phyloP scores from a whole-genome alignment of 345 rosid species.

The Brassica rapa region DNA sequence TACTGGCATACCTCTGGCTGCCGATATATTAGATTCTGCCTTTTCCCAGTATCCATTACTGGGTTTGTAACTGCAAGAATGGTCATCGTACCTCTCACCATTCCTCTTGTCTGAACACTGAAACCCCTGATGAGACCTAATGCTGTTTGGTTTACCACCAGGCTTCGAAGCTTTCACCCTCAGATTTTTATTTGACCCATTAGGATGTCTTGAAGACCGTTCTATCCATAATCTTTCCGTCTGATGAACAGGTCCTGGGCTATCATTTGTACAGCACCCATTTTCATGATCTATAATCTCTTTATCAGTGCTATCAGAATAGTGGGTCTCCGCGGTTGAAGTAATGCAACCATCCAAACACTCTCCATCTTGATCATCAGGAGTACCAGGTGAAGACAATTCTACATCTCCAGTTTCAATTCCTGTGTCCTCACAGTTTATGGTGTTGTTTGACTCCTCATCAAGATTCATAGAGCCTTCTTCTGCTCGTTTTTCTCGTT shows the following conservation, averaged over 20 bases:
- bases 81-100: constrained; percentile 59
- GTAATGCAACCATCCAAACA: constrained; percentile 42
- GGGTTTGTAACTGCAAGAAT: constrained; percentile 69
- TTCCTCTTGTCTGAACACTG: constrained; percentile 48
- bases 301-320: constrained; percentile 44
- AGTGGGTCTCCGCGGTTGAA: constrained; percentile 46
- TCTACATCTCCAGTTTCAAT: constrained; percentile 50
- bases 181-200: constrained; percentile 49
- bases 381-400: constrained; percentile 56
- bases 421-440: constrained; percentile 45
- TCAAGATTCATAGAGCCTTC: constrained; percentile 46
- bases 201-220: constrained; percentile 44
- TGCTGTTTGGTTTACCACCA: constrained; percentile 47
- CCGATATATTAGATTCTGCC: constrained; percentile 46
- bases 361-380: constrained; percentile 51
- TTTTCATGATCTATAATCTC: constrained; percentile 43
- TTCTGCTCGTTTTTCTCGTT: constrained; percentile 16
- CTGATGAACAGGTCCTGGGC: constrained; percentile 53
- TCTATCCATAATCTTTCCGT: constrained; percentile 58
- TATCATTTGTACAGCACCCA: constrained; percentile 51
- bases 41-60: constrained; percentile 55
- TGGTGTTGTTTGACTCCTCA: constrained; percentile 48
- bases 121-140: constrained; percentile 54
- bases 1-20: constrained; percentile 44
- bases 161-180: constrained; percentile 55